phyloP scores from a whole-genome alignment of 305 asterid species.

The Rubia peregrina region DNA sequence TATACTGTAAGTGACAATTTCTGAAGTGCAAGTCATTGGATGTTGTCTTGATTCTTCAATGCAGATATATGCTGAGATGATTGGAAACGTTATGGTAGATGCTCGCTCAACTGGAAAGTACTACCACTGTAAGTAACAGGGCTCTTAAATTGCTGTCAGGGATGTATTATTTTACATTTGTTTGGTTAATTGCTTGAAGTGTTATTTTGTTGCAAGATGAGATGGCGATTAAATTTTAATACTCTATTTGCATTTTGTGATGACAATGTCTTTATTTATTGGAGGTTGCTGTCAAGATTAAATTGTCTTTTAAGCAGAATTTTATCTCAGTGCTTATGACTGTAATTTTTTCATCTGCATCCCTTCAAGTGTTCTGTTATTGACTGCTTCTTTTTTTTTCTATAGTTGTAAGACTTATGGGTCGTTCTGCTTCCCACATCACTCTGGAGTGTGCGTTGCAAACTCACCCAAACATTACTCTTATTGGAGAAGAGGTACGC shows the following conservation, averaged over 20 bases:
- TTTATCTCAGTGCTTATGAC: neutral
- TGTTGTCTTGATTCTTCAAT: neutral
- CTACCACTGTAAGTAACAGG: conserved; percentile 71
- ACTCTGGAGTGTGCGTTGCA: conserved; percentile 96
- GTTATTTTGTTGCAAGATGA: neutral
- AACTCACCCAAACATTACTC: conserved; percentile 95
- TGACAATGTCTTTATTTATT: no score
- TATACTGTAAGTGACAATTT: neutral
- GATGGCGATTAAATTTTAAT: no score
- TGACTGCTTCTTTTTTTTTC: conserved; percentile 15
- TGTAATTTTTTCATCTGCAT: neutral
- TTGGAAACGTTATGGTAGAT: conserved; percentile 96
- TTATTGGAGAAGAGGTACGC: conserved; percentile 95
- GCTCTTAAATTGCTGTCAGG: neutral
- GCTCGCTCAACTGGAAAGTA: conserved; percentile 99
- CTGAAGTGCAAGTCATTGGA: neutral
- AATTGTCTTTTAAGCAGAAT: no score
- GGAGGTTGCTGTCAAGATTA: no score
- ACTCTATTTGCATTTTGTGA: no score
- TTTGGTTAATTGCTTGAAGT: neutral
- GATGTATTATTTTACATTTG: neutral
- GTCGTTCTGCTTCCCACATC: conserved; percentile 99
- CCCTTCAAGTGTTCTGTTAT: neutral
- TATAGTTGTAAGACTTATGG: conserved; percentile 98
- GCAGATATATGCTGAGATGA: conserved; percentile 97